A percentile compares a stretch with the other conserved stretches of the same genome.
Evolutionary conservation across 768 basidiomycete species (phyloP).

Genomic region (Mycena albidolilacea): DNA sequence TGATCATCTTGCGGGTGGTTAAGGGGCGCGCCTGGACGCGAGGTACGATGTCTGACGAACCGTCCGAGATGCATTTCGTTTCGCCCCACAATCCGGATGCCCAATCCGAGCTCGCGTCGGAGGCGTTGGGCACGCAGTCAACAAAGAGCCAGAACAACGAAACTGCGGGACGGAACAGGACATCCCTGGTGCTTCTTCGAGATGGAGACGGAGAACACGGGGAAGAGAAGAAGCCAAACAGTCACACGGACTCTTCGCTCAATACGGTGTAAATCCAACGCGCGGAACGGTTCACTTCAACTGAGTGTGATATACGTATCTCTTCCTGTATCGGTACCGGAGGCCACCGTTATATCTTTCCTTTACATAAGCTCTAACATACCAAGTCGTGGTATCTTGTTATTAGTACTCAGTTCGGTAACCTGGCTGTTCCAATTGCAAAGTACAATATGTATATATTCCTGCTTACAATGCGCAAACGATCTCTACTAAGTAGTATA

Average conservation of each 20-base stretch:
- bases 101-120: conserved; percentile 5
- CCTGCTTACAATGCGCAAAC: too few relatives aligned
- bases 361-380: too few relatives aligned
- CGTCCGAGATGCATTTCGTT: conserved; percentile 15
- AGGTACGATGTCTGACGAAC: conserved; percentile 38
- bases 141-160: conserved; percentile 7
- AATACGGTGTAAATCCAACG: neutral
- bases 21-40: conserved; percentile 49
- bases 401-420: too few relatives aligned
- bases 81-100: neutral
- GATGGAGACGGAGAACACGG: neutral
- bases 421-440: too few relatives aligned
- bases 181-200: conserved; percentile 18
- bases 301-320: neutral
- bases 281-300: neutral
- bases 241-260: neutral
- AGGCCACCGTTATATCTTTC: neutral
- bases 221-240: neutral
- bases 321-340: neutral
- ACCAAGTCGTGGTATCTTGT: too few relatives aligned
- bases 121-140: conserved; percentile 3
- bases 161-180: neutral
- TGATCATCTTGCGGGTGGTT: conserved; percentile 53
- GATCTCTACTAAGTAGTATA: too few relatives aligned
- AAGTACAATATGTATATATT: too few relatives aligned